Evolutionary conservation across 768 basidiomycete species (phyloP).

Genomic region (Russula brevipes): DNA sequence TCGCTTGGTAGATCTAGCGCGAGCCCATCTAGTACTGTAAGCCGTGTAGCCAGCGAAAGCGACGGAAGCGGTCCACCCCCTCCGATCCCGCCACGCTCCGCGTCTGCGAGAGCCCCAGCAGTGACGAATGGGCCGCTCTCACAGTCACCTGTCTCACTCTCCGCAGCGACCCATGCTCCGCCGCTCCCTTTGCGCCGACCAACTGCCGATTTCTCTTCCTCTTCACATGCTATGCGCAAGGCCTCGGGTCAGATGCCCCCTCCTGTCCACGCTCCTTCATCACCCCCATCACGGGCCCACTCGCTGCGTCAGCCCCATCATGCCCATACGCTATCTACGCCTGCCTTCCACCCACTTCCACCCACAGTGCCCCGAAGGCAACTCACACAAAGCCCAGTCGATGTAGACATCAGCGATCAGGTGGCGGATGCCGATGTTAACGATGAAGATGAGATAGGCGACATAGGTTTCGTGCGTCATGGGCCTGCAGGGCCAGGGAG

Average conservation of each 20-base stretch:
- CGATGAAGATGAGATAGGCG: neutral
- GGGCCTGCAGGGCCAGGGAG: neutral
- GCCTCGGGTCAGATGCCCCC: conserved; percentile 4
- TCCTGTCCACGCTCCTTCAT: conserved; percentile 2
- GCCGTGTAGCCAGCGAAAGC: conserved; percentile 9
- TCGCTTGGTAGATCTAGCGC: conserved; percentile 6
- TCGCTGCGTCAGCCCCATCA: neutral
- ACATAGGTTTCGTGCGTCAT: neutral
- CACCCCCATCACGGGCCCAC: neutral
- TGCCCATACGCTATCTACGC: neutral
- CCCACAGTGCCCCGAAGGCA: neutral
- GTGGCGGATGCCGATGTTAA: neutral
- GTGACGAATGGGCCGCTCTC: conserved; percentile 1
- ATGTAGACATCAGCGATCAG: neutral
- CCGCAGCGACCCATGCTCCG: neutral
- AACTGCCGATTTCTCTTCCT: neutral
- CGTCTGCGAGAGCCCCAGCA: neutral
- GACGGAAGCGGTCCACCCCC: conserved; percentile 8
- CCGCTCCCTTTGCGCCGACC: conserved; percentile 14
- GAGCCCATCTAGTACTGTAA: neutral
- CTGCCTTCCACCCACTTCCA: neutral
- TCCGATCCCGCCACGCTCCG: conserved; percentile 9
- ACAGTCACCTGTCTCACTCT: conserved; percentile 9
- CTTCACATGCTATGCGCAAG: neutral
- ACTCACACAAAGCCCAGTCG: neutral